These are phyloP conservation scores for Kwoniella pini DNA, from an alignment of 768 basidiomycete genomes.

Conservation along the genomic window DNA sequence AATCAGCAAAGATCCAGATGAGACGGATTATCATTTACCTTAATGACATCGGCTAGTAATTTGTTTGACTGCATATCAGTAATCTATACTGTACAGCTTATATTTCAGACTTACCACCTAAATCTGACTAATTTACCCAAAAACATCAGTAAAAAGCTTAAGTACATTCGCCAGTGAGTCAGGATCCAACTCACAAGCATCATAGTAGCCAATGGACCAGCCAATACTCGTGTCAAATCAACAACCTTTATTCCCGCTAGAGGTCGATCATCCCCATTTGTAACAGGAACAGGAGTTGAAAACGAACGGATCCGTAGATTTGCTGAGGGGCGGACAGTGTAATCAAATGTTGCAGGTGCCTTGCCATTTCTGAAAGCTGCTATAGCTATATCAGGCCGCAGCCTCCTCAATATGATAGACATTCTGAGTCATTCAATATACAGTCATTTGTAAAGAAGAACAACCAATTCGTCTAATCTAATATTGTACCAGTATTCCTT, in stretches of 20 bases:
- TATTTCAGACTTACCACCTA: constrained; percentile 35
- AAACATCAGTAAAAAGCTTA: background rate
- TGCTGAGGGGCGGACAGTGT: too few species aligned
- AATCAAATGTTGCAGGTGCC: too few species aligned
- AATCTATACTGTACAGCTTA: background rate
- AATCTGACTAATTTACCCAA: constrained; percentile 33
- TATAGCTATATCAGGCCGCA: too few species aligned
- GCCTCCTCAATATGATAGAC: too few species aligned
- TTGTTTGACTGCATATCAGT: background rate
- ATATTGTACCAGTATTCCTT: too few species aligned
- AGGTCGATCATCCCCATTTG: too few species aligned
- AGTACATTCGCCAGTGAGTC: background rate
- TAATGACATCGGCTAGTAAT: constrained; percentile 79
- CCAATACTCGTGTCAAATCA: constrained; percentile 84
- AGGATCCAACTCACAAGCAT: constrained; percentile 63
- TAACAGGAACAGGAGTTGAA: too few species aligned
- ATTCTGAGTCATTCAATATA: too few species aligned
- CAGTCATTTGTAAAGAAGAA: too few species aligned
- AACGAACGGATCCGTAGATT: too few species aligned
- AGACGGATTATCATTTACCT: constrained; percentile 58
- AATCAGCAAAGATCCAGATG: background rate
- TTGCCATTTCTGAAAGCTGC: too few species aligned
- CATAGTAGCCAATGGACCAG: constrained; percentile 92
- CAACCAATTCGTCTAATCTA: too few species aligned
- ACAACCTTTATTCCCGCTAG: constrained; percentile 64